phyloP scores from a whole-genome alignment of 1,284 basidiomycete genomes.

The Cystobasidium slooffiae region DNA sequence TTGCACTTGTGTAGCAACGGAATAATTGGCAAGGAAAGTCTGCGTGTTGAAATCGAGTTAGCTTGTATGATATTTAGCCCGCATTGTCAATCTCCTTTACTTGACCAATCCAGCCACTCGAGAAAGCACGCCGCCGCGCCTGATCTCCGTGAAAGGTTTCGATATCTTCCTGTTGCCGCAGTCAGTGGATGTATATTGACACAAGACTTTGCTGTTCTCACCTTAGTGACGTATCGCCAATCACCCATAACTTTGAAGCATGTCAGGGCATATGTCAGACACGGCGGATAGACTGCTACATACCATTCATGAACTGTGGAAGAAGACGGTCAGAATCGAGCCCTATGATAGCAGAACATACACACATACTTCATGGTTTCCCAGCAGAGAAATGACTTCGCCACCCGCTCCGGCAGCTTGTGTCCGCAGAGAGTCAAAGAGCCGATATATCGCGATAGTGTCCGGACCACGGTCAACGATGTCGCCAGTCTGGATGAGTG shows the following conservation, averaged over 20 bases:
- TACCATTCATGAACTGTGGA: constrained; percentile 11
- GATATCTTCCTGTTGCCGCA: constrained; percentile 54
- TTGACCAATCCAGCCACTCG: constrained; percentile 72
- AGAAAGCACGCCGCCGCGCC: constrained; percentile 68
- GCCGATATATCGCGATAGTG: constrained; percentile 76
- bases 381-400: constrained; percentile 73
- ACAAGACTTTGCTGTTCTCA: not conserved
- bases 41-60: constrained; percentile 50
- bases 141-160: constrained; percentile 53
- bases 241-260: constrained; percentile 53
- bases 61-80: not conserved
- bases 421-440: constrained; percentile 79
- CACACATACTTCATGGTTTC: constrained; percentile 67
- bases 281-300: not conserved
- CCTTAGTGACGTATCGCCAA: constrained; percentile 58
- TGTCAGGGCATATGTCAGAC: not conserved
- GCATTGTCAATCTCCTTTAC: not conserved
- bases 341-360: not conserved
- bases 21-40: constrained; percentile 85
- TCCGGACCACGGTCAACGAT: constrained; percentile 87
- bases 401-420: constrained; percentile 74
- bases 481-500: constrained; percentile 84
- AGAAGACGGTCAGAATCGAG: not conserved
- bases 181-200: not conserved
- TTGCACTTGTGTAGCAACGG: constrained; percentile 76